phyloP scores from a whole-genome alignment of 306 rosid genomes.

The Dalbergia cultrata region DNA sequence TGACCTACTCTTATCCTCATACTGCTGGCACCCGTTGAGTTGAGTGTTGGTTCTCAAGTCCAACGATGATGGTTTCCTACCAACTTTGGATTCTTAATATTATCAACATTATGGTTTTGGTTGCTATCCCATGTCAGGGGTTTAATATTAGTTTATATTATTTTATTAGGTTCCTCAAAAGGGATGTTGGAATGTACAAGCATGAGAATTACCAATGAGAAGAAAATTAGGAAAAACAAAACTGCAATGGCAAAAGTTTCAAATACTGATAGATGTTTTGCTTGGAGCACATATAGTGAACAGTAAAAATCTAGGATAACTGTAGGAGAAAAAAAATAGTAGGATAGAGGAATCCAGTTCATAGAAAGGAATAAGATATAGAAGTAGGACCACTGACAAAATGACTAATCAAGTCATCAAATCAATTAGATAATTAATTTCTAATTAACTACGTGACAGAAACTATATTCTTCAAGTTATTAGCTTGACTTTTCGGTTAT shows the following conservation, averaged over 20 bases:
- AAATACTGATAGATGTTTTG: not conserved
- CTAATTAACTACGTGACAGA: not conserved
- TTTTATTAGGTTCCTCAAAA: constrained; percentile 25
- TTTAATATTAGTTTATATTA: constrained; percentile 4
- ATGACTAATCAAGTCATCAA: not conserved
- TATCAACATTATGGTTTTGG: constrained; percentile 36
- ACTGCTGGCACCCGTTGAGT: not conserved
- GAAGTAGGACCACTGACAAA: not conserved
- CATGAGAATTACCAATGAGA: not conserved
- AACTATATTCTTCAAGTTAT: not conserved
- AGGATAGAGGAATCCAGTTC: not conserved
- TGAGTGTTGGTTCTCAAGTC: constrained; percentile 1
- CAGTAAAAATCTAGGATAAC: not conserved
- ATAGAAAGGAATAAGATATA: not conserved
- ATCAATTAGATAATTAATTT: not conserved
- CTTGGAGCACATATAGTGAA: not conserved
- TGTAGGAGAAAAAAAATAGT: no score
- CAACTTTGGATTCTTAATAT: constrained; percentile 42
- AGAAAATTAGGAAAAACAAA: not conserved
- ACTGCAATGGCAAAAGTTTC: not conserved
- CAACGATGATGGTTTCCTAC: constrained; percentile 25
- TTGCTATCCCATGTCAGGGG: constrained; percentile 19
- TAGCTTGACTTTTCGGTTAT: not conserved
- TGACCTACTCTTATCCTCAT: constrained; percentile 35
- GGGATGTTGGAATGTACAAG: constrained; percentile 26